phyloP scores from a whole-genome alignment of 192 early-diverging fungal species.

The Dispira simplex region DNA sequence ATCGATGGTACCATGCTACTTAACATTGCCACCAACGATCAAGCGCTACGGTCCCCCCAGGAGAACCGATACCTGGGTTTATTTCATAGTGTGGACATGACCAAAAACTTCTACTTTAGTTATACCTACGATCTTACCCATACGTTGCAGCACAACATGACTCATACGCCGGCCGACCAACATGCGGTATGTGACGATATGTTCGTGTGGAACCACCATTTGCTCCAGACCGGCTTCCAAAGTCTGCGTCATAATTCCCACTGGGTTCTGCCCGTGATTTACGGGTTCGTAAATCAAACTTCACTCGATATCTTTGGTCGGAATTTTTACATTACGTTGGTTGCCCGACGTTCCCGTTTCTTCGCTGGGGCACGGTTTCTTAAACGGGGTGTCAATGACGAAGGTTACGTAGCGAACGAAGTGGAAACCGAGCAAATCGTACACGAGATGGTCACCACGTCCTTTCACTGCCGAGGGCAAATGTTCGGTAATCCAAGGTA shows the following conservation, averaged over 20 bases:
- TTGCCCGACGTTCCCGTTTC: conserved; percentile 83
- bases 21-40: conserved; percentile 42
- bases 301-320: conserved; percentile 84
- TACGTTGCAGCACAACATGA: conserved; percentile 79
- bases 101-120: conserved; percentile 95
- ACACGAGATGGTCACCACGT: conserved; percentile 74
- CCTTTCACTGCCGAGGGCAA: conserved; percentile 50
- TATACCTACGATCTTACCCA: conserved; percentile 94
- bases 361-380: conserved; percentile 95
- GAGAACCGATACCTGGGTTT: conserved; percentile 63
- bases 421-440: conserved; percentile 99
- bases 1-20: conserved; percentile 79
- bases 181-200: conserved; percentile 42
- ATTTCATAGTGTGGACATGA: conserved; percentile 86
- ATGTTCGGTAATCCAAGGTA: conserved; percentile 50
- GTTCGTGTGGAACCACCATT: conserved; percentile 93
- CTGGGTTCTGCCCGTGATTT: conserved; percentile 72
- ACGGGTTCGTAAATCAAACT: conserved; percentile 97
- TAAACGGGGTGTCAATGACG: conserved; percentile 87
- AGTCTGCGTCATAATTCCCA: conserved; percentile 41
- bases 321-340: conserved; percentile 81
- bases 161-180: conserved; percentile 23
- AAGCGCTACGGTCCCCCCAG: conserved; percentile 54
- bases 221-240: conserved; percentile 47
- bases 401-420: conserved; percentile 97